Evolutionary conservation across 2,329 filamentous ascomycete genomes (phyloP).

Genomic region (Talaromyces verruculosus): DNA sequence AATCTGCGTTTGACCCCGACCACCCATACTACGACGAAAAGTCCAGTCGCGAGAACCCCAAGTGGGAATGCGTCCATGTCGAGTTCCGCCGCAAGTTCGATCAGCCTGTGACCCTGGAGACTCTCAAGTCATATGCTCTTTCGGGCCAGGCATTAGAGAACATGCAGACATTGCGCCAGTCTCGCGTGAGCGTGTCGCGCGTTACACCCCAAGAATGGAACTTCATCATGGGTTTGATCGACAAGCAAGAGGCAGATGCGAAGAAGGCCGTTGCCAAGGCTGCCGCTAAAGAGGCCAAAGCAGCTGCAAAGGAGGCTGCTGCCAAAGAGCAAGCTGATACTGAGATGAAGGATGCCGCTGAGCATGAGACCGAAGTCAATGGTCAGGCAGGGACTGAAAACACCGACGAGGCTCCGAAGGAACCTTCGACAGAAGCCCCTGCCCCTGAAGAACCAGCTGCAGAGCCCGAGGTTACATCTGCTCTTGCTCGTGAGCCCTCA

Average conservation of each 20-base stretch:
- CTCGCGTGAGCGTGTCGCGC: constrained; percentile 71
- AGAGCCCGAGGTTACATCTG: neutral
- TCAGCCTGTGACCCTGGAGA: constrained; percentile 66
- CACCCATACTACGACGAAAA: constrained; percentile 83
- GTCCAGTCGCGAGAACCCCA: constrained; percentile 66
- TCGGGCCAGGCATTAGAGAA: constrained; percentile 60
- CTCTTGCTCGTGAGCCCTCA: neutral
- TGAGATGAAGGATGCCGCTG: neutral
- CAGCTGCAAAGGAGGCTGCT: constrained; percentile 9
- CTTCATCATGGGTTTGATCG: constrained; percentile 47
- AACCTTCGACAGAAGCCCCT: neutral
- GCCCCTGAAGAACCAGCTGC: neutral
- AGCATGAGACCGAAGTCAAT: neutral
- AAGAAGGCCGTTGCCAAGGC: constrained; percentile 8
- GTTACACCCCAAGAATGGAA: constrained; percentile 51
- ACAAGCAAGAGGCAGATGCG: constrained; percentile 23
- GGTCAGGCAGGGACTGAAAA: neutral
- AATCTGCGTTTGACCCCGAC: constrained; percentile 68
- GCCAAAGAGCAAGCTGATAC: neutral
- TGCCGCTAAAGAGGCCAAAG: constrained; percentile 24
- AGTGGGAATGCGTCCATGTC: constrained; percentile 89
- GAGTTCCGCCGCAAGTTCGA: constrained; percentile 81
- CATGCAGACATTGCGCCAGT: constrained; percentile 81
- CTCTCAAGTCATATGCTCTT: constrained; percentile 65
- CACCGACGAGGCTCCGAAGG: neutral